Percentiles rank a stretch among this genome's conserved stretches.
phyloP scores from a whole-genome alignment of 352 stramenopile genomes.

The Phytophthora colocasiae region DNA sequence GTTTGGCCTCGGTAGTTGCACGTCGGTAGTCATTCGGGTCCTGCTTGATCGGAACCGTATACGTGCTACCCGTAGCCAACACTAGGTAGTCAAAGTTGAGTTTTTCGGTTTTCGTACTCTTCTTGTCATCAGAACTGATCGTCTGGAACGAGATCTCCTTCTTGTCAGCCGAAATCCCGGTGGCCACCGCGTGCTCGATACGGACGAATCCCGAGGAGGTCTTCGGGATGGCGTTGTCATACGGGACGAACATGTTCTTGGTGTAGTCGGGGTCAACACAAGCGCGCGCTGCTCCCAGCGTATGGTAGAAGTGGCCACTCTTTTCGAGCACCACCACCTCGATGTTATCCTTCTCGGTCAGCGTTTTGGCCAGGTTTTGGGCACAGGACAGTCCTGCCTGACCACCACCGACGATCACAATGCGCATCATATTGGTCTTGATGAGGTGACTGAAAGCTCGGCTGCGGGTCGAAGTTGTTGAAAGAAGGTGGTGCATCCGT shows the following conservation, averaged over 20 bases:
- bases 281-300: conserved; percentile 51
- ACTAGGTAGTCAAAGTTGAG: conserved; percentile 66
- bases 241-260: conserved; percentile 64
- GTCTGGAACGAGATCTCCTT: conserved; percentile 46
- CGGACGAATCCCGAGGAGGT: conserved; percentile 34
- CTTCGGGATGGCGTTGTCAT: conserved; percentile 57
- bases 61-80: conserved; percentile 61
- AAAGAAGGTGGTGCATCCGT: conserved; percentile 21
- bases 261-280: conserved; percentile 52
- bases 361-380: conserved; percentile 45
- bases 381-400: conserved; percentile 48
- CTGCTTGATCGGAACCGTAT: conserved; percentile 61
- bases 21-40: conserved; percentile 35
- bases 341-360: conserved; percentile 45
- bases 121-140: conserved; percentile 37
- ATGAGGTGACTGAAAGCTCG: conserved; percentile 9
- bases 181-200: conserved; percentile 48
- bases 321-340: conserved; percentile 69
- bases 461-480: conserved; percentile 16
- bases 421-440: conserved; percentile 38
- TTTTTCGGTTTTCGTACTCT: conserved; percentile 29
- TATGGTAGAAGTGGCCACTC: conserved; percentile 31
- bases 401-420: conserved; percentile 65
- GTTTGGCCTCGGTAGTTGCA: conserved; percentile 39
- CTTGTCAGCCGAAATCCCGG: conserved; percentile 26